phyloP scores from a whole-genome alignment of 2,329 filamentous ascomycete genomes.

The Diaporthe velutina region DNA sequence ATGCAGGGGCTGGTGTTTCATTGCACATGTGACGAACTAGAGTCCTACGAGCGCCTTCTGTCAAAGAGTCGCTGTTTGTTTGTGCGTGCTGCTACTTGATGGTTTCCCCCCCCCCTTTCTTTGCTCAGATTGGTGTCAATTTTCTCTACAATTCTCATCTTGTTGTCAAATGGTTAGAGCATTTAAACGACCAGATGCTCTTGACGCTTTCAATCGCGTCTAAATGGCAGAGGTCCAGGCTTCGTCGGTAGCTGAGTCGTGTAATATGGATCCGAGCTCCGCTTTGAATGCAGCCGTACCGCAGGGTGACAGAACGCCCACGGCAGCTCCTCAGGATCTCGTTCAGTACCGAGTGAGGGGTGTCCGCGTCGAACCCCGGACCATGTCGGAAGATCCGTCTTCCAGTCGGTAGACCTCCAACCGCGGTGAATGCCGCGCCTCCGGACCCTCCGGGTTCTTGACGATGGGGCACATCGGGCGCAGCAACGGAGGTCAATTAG shows the following conservation, averaged over 20 bases:
- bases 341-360: background rate
- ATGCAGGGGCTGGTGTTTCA: constrained; percentile 16
- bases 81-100: background rate
- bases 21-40: background rate
- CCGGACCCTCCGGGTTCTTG: background rate
- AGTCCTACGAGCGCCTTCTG: background rate
- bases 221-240: no score
- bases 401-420: background rate
- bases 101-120: background rate
- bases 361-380: background rate
- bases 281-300: background rate
- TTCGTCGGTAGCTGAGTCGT: background rate
- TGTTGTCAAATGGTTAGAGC: no score
- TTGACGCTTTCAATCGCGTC: no score
- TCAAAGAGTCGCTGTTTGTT: background rate
- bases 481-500: background rate
- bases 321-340: background rate
- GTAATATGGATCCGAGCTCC: constrained; percentile 14
- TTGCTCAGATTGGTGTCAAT: no score
- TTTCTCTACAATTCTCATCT: background rate
- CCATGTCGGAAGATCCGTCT: background rate
- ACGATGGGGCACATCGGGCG: background rate
- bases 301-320: background rate
- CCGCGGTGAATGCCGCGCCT: background rate
- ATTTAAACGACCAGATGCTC: background rate